These are phyloP conservation scores for Isoetes engelmannii DNA, from an alignment of 83 land plant genomes.

Conservation along the genomic window DNA sequence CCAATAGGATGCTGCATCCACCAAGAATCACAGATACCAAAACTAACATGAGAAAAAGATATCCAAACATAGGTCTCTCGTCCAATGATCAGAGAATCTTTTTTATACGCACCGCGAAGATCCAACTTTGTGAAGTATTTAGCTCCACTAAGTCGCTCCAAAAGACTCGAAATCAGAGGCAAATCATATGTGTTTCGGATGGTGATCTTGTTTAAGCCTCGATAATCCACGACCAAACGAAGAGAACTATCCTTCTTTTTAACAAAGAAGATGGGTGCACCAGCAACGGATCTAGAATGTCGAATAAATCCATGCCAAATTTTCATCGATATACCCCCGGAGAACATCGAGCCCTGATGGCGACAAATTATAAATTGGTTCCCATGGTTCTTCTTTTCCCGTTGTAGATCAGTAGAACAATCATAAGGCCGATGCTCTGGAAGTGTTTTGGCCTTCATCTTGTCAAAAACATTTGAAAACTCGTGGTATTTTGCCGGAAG, in stretches of 20 bases:
- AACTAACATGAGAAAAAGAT: no score
- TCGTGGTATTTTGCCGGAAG: conserved; percentile 3
- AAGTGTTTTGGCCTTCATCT: conserved; percentile 7
- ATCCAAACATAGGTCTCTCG: no score
- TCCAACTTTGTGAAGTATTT: conserved; percentile 11
- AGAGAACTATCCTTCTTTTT: conserved; percentile 12
- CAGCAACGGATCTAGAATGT: conserved; percentile 8
- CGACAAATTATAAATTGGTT: conserved; percentile 7
- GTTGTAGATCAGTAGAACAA: conserved; percentile 18
- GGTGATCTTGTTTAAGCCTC: conserved; percentile 9
- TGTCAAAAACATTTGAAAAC: conserved; percentile 1
- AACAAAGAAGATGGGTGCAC: conserved; percentile 14
- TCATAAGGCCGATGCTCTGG: conserved; percentile 13
- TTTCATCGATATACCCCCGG: conserved; percentile 10
- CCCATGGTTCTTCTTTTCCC: conserved; percentile 7
- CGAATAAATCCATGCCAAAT: conserved; percentile 9
- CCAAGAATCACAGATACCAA: no score
- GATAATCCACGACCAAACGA: conserved; percentile 15
- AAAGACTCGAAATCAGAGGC: conserved; percentile 12
- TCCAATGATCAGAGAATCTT: no score
- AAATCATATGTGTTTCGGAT: conserved; percentile 5
- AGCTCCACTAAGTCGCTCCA: not conserved
- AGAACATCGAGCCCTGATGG: conserved; percentile 9
- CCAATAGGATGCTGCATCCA: no score
- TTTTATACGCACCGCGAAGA: conserved; percentile 15